Evolutionary conservation across 768 basidiomycete genomes (phyloP).

Genomic region (Mycena leptocephala): DNA sequence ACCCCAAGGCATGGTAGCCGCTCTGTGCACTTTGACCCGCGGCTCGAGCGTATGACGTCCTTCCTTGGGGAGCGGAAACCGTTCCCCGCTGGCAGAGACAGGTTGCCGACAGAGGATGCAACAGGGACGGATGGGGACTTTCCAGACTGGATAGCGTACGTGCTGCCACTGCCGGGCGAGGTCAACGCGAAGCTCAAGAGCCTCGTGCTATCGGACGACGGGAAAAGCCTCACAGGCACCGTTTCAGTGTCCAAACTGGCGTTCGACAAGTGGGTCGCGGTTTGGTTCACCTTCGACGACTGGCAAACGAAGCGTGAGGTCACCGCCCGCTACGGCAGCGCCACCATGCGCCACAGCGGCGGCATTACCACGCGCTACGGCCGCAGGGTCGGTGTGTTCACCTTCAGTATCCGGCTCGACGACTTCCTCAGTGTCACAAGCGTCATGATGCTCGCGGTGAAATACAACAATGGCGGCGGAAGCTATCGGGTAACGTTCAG

Average conservation of each 20-base stretch:
- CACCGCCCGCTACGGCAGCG: constrained; percentile 81
- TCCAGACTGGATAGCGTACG: constrained; percentile 77
- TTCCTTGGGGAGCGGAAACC: constrained; percentile 97
- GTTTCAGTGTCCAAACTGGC: constrained; percentile 89
- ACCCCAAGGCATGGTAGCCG: constrained; percentile 87
- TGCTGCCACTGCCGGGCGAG: constrained; percentile 70
- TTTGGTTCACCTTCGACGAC: constrained; percentile 93
- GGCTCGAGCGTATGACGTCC: constrained; percentile 94
- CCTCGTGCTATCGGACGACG: constrained; percentile 67
- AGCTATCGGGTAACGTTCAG: constrained; percentile 88
- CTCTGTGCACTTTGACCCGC: constrained; percentile 95
- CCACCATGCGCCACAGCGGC: too few relatives aligned
- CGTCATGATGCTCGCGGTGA: constrained; percentile 84
- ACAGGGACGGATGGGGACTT: constrained; percentile 87
- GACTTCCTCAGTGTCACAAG: constrained; percentile 92
- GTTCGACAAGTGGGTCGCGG: constrained; percentile 89
- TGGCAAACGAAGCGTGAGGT: constrained; percentile 99
- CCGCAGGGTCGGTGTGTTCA: constrained; percentile 80
- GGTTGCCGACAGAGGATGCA: constrained; percentile 89
- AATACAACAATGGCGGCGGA: constrained; percentile 86
- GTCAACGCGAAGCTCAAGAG: constrained; percentile 66
- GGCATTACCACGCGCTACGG: constrained; percentile 61
- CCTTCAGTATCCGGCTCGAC: constrained; percentile 82
- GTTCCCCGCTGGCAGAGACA: constrained; percentile 91
- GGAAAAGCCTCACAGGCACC: constrained; percentile 75